phyloP scores from a whole-genome alignment of 495 filamentous ascomycete genomes.

The Penicillium subrubescens region DNA sequence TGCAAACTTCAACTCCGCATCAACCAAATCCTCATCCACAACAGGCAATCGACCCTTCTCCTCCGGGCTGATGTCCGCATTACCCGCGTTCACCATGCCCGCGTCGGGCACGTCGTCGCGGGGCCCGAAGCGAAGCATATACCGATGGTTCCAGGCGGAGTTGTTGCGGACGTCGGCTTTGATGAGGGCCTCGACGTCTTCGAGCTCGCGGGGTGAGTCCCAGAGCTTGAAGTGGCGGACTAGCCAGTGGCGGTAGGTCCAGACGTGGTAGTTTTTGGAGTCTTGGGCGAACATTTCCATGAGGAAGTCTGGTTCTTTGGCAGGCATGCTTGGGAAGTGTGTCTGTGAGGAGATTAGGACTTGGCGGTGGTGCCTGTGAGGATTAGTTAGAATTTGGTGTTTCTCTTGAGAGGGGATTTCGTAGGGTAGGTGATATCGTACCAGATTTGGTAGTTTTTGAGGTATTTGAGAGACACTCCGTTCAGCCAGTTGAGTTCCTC shows the following conservation, averaged over 20 bases:
- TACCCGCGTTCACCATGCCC: conserved; percentile 47
- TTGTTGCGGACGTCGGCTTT: conserved; percentile 87
- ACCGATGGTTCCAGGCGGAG: conserved; percentile 95
- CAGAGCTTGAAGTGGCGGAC: conserved; percentile 80
- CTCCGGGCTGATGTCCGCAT: conserved; percentile 40
- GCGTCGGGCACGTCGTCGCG: conserved; percentile 34
- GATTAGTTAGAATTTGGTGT: conserved; percentile 12
- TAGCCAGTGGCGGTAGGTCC: conserved; percentile 93
- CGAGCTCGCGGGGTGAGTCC: conserved; percentile 64
- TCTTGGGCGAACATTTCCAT: conserved; percentile 79
- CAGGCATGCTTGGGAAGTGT: conserved; percentile 57
- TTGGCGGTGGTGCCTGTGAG: conserved; percentile 83
- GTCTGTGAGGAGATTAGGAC: conserved; percentile 64
- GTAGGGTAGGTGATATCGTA: conserved; percentile 20
- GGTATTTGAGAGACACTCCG: conserved; percentile 71
- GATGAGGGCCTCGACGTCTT: conserved; percentile 69
- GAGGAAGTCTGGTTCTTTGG: conserved; percentile 74
- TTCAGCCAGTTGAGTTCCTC: conserved; percentile 87
- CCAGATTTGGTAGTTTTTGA: conserved; percentile 99
- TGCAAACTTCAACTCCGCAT: conserved; percentile 74
- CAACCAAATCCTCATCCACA: conserved; percentile 63
- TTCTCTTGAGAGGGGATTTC: not conserved
- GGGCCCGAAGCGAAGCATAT: conserved; percentile 81
- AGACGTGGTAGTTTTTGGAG: conserved; percentile 97
- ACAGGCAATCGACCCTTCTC: conserved; percentile 43